Evolutionary conservation across 805 yeast genomes (phyloP).

Genomic region (Metschnikowia colocasiae): DNA sequence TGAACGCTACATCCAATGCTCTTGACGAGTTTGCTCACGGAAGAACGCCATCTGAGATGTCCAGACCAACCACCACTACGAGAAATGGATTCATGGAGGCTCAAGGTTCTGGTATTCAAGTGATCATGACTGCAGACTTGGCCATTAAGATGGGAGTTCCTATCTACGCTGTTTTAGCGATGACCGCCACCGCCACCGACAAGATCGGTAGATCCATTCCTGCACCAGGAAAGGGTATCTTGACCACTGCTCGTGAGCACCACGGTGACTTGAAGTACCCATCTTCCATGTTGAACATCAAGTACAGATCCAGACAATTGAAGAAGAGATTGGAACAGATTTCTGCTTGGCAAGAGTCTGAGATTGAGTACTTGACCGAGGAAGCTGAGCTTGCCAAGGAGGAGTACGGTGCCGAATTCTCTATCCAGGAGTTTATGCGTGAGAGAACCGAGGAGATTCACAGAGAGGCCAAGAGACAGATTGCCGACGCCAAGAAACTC

Average conservation of each 20-base stretch:
- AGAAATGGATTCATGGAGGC: conserved; percentile 99
- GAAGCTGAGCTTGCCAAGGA: conserved; percentile 60
- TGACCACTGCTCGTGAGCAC: conserved; percentile 95
- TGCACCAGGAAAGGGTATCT: conserved; percentile 99
- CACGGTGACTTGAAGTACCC: conserved; percentile 76
- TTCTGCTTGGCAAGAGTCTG: conserved; percentile 79
- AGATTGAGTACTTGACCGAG: conserved; percentile 63
- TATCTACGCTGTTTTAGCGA: conserved; percentile 89
- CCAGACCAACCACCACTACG: conserved; percentile 94
- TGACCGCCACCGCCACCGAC: conserved; percentile 96
- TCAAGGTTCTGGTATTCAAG: conserved; percentile 98
- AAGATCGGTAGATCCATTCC: conserved; percentile 99
- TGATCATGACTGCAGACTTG: conserved; percentile 89
- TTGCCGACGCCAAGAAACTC: conserved; percentile 81
- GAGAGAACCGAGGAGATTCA: conserved; percentile 87
- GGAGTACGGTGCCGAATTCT: conserved; percentile 48
- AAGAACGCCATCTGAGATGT: conserved; percentile 97
- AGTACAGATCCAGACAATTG: conserved; percentile 91
- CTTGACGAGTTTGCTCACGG: conserved; percentile 87
- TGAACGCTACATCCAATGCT: conserved; percentile 97
- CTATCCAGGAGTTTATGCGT: conserved; percentile 49
- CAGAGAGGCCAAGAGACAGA: conserved; percentile 80
- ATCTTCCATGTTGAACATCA: conserved; percentile 78
- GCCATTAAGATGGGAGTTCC: conserved; percentile 99
- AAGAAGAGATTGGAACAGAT: conserved; percentile 73